phyloP scores from a whole-genome alignment of 106 monocot species.

The Xerophyta viscosa region DNA sequence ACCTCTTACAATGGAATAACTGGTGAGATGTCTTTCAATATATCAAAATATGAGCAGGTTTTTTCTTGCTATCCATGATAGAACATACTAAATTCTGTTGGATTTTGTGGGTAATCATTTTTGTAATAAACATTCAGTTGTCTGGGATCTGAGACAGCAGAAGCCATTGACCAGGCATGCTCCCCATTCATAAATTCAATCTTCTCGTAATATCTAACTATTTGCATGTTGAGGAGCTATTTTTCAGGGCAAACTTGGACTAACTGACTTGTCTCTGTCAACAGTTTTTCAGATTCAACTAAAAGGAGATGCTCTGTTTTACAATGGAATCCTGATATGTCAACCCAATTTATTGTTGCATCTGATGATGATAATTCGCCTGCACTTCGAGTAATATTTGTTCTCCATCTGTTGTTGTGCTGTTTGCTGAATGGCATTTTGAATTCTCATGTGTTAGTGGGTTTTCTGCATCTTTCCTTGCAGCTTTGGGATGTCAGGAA shows the following conservation, averaged over 20 bases:
- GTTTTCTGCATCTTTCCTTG: constrained; percentile 1
- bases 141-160: constrained; percentile 89
- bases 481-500: constrained; percentile 99
- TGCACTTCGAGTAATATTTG: constrained; percentile 50
- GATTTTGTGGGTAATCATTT: not conserved
- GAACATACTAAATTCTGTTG: too few species aligned
- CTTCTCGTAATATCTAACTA: not conserved
- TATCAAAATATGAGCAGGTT: too few species aligned
- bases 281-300: constrained; percentile 80
- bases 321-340: constrained; percentile 98
- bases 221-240: constrained; percentile 4
- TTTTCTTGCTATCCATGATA: too few species aligned
- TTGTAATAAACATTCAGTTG: constrained; percentile 33
- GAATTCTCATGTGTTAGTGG: not conserved
- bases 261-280: constrained; percentile 2
- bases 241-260: not conserved
- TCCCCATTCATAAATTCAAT: not conserved
- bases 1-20: constrained; percentile 86
- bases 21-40: constrained; percentile 26
- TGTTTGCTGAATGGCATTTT: not conserved
- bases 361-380: constrained; percentile 91
- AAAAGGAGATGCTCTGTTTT: constrained; percentile 87
- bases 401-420: not conserved
- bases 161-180: constrained; percentile 79
- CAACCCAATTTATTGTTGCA: constrained; percentile 79